Percentiles rank a stretch among this genome's conserved stretches.
phyloP scores from a whole-genome alignment of 257 asterid genomes.

The Galeopsis tetrahit region DNA sequence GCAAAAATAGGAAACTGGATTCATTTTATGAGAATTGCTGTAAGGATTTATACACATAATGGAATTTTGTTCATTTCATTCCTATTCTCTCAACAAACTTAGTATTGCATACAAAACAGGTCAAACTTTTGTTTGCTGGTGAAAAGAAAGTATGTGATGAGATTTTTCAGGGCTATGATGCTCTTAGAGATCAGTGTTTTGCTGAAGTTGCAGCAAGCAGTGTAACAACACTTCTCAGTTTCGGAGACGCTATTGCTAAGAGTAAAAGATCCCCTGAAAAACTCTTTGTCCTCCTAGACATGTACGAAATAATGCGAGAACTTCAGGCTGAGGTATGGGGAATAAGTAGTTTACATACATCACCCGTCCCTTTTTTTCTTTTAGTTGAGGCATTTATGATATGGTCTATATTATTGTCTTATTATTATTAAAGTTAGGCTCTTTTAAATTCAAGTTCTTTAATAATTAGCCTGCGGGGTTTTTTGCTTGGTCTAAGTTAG shows the following conservation, averaged over 20 bases:
- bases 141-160: constrained; percentile 86
- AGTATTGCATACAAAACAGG: constrained; percentile 46
- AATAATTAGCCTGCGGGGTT: too few relatives aligned
- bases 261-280: constrained; percentile 96
- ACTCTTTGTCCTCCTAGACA: constrained; percentile 88
- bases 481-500: too few relatives aligned
- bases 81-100: constrained; percentile 23
- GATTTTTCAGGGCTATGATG: constrained; percentile 62
- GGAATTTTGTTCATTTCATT: constrained; percentile 8
- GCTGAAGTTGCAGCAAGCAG: constrained; percentile 79
- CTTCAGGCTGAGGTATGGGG: constrained; percentile 75
- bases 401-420: too few relatives aligned
- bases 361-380: constrained; percentile 2
- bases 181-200: constrained; percentile 80
- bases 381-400: too few relatives aligned
- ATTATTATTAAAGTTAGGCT: too few relatives aligned
- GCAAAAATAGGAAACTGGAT: constrained; percentile 94
- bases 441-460: too few relatives aligned
- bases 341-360: neutral
- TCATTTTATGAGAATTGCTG: constrained; percentile 81
- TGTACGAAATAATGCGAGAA: constrained; percentile 95
- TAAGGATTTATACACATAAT: constrained; percentile 38
- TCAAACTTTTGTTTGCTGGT: constrained; percentile 80
- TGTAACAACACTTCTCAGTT: constrained; percentile 73
- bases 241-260: constrained; percentile 93